These are phyloP conservation scores for Microascus cirrosus DNA, from an alignment of 2,329 filamentous ascomycete genomes.

Conservation along the genomic window DNA sequence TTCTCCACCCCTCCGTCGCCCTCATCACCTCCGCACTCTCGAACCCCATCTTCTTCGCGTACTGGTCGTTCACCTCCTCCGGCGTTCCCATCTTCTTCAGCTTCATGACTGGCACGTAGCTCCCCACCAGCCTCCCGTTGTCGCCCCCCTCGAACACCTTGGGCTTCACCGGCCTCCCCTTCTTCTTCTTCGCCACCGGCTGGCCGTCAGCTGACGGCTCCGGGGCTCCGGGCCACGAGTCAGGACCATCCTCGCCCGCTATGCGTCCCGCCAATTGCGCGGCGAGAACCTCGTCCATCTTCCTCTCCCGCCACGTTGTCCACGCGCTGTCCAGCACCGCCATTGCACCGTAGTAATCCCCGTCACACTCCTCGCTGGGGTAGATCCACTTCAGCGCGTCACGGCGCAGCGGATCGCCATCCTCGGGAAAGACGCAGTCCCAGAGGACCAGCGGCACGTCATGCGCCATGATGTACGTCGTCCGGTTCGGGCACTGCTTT, in stretches of 20 bases:
- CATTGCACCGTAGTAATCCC: slow-evolving; percentile 56
- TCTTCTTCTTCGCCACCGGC: slow-evolving; percentile 24
- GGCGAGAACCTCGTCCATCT: slow-evolving; percentile 83
- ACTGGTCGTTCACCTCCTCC: slow-evolving; percentile 47
- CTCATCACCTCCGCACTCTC: slow-evolving; percentile 37
- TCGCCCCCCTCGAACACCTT: slow-evolving; percentile 45
- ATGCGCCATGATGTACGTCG: slow-evolving; percentile 81
- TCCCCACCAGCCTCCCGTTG: slow-evolving; percentile 33
- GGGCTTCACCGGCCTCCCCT: slow-evolving; percentile 7
- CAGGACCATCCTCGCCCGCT: slow-evolving; percentile 23
- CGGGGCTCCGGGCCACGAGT: not conserved
- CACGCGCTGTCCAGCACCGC: slow-evolving; percentile 68
- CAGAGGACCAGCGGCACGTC: slow-evolving; percentile 87
- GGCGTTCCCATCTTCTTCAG: slow-evolving; percentile 35
- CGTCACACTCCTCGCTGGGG: slow-evolving; percentile 27
- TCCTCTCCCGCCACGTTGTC: slow-evolving; percentile 70
- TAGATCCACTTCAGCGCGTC: slow-evolving; percentile 71
- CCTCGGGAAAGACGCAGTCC: slow-evolving; percentile 75
- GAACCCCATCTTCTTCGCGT: slow-evolving; percentile 51
- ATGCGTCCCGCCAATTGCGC: slow-evolving; percentile 59
- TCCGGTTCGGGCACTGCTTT: slow-evolving; percentile 58
- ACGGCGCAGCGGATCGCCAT: slow-evolving; percentile 19
- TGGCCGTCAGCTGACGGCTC: not conserved
- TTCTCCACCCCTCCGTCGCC: slow-evolving; percentile 17
- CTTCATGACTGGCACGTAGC: slow-evolving; percentile 42